A percentile compares a stretch with the other conserved stretches of the same genome.
phyloP scores from a whole-genome alignment of 345 rosid species.

The Zanthoxylum bungeanum region DNA sequence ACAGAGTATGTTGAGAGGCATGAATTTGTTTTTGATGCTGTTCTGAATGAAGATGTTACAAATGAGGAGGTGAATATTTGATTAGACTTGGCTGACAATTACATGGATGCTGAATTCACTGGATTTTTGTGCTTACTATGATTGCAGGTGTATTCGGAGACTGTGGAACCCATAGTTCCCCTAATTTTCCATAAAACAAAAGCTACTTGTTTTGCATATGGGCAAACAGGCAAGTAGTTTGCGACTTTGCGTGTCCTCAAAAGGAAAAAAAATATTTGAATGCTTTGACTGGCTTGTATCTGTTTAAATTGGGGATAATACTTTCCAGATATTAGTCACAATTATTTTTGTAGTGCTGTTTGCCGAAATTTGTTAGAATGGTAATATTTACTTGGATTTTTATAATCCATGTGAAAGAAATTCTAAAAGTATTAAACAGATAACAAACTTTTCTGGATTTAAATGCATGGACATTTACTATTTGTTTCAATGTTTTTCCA shows the following conservation, averaged over 20 bases:
- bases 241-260: background rate
- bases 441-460: background rate
- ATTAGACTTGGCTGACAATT: background rate
- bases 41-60: slow-evolving; percentile 47
- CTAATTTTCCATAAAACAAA: slow-evolving; percentile 55
- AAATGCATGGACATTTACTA: background rate
- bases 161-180: slow-evolving; percentile 57
- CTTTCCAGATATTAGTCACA: background rate
- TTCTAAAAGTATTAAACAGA: background rate
- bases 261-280: background rate
- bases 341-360: background rate
- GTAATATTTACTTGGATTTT: background rate
- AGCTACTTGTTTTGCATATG: slow-evolving; percentile 62
- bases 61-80: slow-evolving; percentile 45
- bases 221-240: slow-evolving; percentile 51
- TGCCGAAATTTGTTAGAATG: background rate
- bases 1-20: slow-evolving; percentile 61
- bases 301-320: background rate
- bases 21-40: slow-evolving; percentile 58
- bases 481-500: background rate
- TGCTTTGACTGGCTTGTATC: background rate
- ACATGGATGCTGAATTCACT: slow-evolving; percentile 4
- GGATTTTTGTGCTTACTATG: background rate
- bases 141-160: slow-evolving; percentile 49
- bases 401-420: background rate